Conservation (phyloP, 176 grass and related monocot species). For the sorghum (Sorghum bicolor) region DNA sequence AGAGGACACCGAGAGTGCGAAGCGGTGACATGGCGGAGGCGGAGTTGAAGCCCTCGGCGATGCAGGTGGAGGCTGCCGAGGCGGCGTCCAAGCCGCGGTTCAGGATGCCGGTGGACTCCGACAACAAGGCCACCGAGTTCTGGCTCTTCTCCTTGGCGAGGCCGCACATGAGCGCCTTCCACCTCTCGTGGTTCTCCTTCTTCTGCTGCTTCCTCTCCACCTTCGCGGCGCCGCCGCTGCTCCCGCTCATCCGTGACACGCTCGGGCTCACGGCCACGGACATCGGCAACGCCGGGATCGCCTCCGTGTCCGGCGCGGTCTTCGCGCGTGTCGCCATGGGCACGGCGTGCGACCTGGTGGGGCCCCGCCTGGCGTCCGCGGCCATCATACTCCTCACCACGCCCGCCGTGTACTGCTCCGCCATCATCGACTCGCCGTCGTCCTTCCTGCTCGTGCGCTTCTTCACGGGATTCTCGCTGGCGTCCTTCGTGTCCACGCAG, state of each 20-base stretch:
- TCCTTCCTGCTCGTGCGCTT: conserved; percentile 72
- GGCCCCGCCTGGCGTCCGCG: conserved; percentile 73
- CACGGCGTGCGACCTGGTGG: conserved; percentile 84
- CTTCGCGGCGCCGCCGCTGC: conserved; percentile 82
- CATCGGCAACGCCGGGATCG: conserved; percentile 93
- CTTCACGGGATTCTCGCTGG: conserved; percentile 94
- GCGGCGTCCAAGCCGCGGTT: conserved; percentile 39
- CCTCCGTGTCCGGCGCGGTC: conserved; percentile 83
- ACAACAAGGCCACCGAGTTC: conserved; percentile 93
- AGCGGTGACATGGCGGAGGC: neutral
- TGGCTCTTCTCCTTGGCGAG: conserved; percentile 71
- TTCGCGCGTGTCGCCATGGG: conserved; percentile 94
- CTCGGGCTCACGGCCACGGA: conserved; percentile 71
- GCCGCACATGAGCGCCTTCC: conserved; percentile 95
- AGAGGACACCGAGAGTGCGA: too few relatives aligned
- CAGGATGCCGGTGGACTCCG: conserved; percentile 81
- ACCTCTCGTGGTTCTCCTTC: conserved; percentile 98
- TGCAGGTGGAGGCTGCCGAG: conserved; percentile 28
- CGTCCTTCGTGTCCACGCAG: conserved; percentile 89
- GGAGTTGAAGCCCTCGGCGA: conserved; percentile 17
- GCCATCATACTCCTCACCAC: conserved; percentile 77
- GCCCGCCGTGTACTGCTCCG: conserved; percentile 68
- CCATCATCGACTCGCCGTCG: conserved; percentile 58
- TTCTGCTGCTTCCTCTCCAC: conserved; percentile 95
- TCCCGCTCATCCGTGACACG: conserved; percentile 83